These are phyloP conservation scores for Epichloe glyceriae DNA, from an alignment of 2,329 filamentous ascomycete species.

Conservation along the genomic window DNA sequence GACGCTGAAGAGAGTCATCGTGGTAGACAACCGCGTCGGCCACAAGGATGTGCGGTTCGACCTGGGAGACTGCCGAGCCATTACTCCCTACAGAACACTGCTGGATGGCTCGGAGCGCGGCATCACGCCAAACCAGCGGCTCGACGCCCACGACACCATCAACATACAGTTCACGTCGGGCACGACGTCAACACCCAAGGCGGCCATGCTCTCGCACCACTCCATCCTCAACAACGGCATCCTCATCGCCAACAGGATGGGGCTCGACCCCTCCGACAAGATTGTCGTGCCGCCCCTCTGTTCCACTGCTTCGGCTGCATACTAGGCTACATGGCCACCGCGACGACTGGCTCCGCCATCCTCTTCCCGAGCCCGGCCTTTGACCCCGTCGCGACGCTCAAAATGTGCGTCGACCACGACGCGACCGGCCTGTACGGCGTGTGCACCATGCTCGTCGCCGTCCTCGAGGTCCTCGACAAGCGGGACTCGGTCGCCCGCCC, in stretches of 20 bases:
- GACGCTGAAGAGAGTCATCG: constrained; percentile 54
- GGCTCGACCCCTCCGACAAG: constrained; percentile 57
- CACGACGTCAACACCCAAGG: constrained; percentile 85
- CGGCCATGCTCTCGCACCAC: constrained; percentile 73
- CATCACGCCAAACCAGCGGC: constrained; percentile 31
- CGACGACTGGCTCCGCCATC: constrained; percentile 64
- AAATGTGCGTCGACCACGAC: constrained; percentile 36
- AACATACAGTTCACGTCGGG: constrained; percentile 97
- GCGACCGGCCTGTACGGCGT: constrained; percentile 72
- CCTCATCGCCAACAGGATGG: constrained; percentile 76
- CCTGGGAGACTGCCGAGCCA: constrained; percentile 25
- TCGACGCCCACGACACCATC: constrained; percentile 56
- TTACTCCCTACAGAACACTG: constrained; percentile 34
- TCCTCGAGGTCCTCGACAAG: constrained; percentile 60
- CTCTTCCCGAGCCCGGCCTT: constrained; percentile 82
- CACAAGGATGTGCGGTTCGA: constrained; percentile 33
- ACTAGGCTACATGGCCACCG: constrained; percentile 91
- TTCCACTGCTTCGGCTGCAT: constrained; percentile 89
- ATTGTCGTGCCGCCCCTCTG: constrained; percentile 78
- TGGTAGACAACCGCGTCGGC: constrained; percentile 61
- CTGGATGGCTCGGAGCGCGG: constrained; percentile 18
- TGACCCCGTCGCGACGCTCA: constrained; percentile 59
- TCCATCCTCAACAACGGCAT: constrained; percentile 88
- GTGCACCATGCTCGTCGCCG: constrained; percentile 84
- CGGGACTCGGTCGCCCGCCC: constrained; percentile 15